Percentiles rank a stretch among this genome's conserved stretches.
These are phyloP conservation scores for Heterobasidion irregulare DNA, from an alignment of 1,284 basidiomycete species.

Conservation along the genomic window DNA sequence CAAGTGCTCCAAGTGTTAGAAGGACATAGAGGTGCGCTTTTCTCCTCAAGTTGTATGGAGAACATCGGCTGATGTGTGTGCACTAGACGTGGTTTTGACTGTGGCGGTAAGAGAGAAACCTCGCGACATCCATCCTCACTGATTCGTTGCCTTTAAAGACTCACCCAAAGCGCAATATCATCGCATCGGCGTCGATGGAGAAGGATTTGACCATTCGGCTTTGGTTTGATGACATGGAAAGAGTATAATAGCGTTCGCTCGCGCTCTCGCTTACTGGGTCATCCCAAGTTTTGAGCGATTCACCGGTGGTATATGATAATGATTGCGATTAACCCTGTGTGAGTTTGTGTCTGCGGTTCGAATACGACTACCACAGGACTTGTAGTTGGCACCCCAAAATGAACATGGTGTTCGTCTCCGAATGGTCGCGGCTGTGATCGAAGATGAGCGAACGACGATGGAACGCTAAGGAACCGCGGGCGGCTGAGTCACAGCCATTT, in stretches of 20 bases:
- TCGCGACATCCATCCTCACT: background rate
- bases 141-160: constrained; percentile 32
- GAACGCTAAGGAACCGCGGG: background rate
- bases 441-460: background rate
- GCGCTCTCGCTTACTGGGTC: background rate
- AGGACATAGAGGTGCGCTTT: constrained; percentile 65
- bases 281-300: no score
- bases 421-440: background rate
- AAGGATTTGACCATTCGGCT: constrained; percentile 76
- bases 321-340: background rate
- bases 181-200: constrained; percentile 80
- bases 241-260: background rate
- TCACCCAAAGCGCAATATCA: constrained; percentile 62
- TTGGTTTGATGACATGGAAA: constrained; percentile 51
- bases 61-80: constrained; percentile 8
- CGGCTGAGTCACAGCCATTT: background rate
- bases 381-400: background rate
- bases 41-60: background rate
- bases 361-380: background rate
- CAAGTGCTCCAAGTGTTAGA: constrained; percentile 68
- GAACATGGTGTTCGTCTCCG: background rate
- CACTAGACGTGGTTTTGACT: constrained; percentile 63
- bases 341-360: background rate
- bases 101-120: constrained; percentile 46
- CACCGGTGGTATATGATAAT: background rate